phyloP scores from a whole-genome alignment of 176 grass and related monocot genomes.

The Aegilops tauschii region DNA sequence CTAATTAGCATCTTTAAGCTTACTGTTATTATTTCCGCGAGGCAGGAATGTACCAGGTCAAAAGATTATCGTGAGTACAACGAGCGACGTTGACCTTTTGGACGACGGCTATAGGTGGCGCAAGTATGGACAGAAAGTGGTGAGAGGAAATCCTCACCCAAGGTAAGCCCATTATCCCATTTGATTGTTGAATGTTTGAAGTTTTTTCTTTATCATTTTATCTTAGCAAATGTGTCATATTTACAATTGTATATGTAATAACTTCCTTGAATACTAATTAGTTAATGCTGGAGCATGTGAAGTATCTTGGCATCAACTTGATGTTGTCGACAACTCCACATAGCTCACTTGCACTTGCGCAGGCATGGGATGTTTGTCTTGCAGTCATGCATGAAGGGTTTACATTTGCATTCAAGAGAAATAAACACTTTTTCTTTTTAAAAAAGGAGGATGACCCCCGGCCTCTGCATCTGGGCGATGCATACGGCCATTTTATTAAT shows the following conservation, averaged over 20 bases:
- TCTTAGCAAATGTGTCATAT: background rate
- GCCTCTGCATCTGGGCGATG: too few relatives aligned
- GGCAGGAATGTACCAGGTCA: slow-evolving; percentile 37
- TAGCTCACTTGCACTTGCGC: background rate
- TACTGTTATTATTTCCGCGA: background rate
- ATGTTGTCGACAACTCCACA: background rate
- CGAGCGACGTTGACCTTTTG: slow-evolving; percentile 73
- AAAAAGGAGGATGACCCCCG: too few relatives aligned
- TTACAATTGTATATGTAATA: background rate
- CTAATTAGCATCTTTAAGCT: background rate
- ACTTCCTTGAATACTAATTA: background rate
- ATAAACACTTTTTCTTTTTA: too few relatives aligned
- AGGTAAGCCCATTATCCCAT: slow-evolving; percentile 30
- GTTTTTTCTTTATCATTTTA: slow-evolving; percentile 1
- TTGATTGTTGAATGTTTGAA: background rate
- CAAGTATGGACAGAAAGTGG: slow-evolving; percentile 68
- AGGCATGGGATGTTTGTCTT: background rate
- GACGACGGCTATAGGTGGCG: slow-evolving; percentile 74
- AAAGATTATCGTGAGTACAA: slow-evolving; percentile 71
- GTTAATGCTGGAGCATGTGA: background rate
- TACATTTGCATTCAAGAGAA: background rate
- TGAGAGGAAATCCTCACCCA: slow-evolving; percentile 58
- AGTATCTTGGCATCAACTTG: background rate
- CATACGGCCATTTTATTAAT: too few relatives aligned
- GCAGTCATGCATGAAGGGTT: background rate